phyloP scores from a whole-genome alignment of 2,329 filamentous ascomycete genomes.

The Curvularia hawaiiensis region DNA sequence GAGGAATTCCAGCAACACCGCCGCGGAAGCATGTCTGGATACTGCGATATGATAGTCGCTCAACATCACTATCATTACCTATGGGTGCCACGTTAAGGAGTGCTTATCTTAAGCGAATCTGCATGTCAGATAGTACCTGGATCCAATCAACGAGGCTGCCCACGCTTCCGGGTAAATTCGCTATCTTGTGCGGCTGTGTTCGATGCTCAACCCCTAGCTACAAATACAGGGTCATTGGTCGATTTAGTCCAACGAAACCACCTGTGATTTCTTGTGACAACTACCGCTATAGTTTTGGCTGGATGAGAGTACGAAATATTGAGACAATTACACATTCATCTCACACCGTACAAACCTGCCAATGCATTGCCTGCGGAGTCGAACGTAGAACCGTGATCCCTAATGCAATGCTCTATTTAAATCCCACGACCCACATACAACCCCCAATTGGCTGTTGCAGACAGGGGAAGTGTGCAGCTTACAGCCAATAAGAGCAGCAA shows the following conservation, averaged over 20 bases:
- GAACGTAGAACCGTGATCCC: not conserved
- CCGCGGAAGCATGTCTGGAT: not conserved
- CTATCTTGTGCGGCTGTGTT: not conserved
- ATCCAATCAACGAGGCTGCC: not conserved
- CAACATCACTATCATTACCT: not conserved
- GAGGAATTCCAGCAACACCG: not conserved
- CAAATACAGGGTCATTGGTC: not conserved
- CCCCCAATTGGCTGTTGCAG: not conserved
- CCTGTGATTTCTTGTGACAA: not conserved
- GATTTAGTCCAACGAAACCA: not conserved
- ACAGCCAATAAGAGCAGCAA: not conserved
- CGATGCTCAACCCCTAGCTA: not conserved
- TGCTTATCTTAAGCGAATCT: not conserved
- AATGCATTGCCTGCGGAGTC: not conserved
- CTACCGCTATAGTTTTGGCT: not conserved
- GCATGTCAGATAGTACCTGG: not conserved
- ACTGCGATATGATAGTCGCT: not conserved
- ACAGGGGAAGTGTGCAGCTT: not conserved
- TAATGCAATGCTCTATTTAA: not conserved
- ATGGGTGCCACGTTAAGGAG: not conserved
- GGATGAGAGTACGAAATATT: not conserved
- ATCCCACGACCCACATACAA: not conserved
- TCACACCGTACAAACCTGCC: not conserved
- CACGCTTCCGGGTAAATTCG: not conserved
- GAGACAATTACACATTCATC: not conserved